A percentile compares a stretch with the other conserved stretches of the same genome.
phyloP scores from a whole-genome alignment of 1,284 basidiomycete species.

The Pterula multifida region DNA sequence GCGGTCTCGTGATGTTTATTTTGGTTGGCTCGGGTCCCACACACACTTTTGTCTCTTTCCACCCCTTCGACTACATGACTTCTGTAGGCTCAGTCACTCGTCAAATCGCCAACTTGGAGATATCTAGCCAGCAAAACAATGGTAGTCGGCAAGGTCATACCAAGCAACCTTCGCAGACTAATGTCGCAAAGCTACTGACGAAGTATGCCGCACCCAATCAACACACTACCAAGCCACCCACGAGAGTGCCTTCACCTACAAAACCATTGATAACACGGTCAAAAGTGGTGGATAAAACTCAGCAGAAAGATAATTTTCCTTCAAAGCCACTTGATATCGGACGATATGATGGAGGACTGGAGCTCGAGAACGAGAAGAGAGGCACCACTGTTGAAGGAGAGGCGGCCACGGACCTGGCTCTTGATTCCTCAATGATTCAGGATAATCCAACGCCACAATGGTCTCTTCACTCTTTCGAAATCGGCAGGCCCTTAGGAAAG shows the following conservation, averaged over 20 bases:
- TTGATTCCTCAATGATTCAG: slow-evolving; percentile 62
- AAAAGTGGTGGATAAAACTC: neutral
- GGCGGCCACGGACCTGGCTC: slow-evolving; percentile 61
- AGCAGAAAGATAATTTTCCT: slow-evolving; percentile 4
- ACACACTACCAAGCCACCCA: slow-evolving; percentile 20
- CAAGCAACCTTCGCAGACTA: slow-evolving; percentile 41
- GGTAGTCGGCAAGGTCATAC: slow-evolving; percentile 1
- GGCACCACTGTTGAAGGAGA: slow-evolving; percentile 55
- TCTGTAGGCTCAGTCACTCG: slow-evolving; percentile 32
- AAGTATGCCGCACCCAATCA: slow-evolving; percentile 55
- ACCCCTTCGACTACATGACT: slow-evolving; percentile 20
- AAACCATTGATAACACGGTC: slow-evolving; percentile 9
- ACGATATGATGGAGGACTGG: slow-evolving; percentile 78
- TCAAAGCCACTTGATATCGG: slow-evolving; percentile 51
- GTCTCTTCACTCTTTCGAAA: slow-evolving; percentile 82
- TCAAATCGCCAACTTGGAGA: slow-evolving; percentile 37
- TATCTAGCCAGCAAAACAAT: slow-evolving; percentile 29
- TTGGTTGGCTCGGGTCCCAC: neutral
- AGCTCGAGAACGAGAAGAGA: slow-evolving; percentile 63
- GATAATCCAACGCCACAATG: slow-evolving; percentile 66
- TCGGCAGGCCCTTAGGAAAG: slow-evolving; percentile 92
- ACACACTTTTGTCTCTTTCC: neutral
- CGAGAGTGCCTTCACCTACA: slow-evolving; percentile 15
- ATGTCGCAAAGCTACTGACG: slow-evolving; percentile 52
- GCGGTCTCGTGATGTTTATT: neutral